Evolutionary conservation across 2,329 filamentous ascomycete species (phyloP), one percentile per base, ranked within the genome.

Genomic region (Talaromyces funiculosus): DNA sequence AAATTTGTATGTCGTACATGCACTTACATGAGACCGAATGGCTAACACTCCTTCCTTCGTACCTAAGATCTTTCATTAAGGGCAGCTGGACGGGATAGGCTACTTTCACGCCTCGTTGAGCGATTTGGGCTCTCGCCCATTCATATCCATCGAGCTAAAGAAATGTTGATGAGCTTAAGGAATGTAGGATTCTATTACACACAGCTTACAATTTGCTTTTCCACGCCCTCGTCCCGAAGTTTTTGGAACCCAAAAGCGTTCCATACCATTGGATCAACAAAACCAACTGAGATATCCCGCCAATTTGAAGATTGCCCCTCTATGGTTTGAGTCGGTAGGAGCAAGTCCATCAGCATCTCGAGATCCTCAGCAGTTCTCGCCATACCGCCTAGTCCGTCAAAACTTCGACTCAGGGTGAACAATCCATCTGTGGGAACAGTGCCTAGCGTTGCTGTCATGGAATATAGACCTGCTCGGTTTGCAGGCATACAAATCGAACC

Each of bases 401-500:
- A 51, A 49, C 35, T 33, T 38, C 22, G 42, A 29, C 54, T 57
- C 10, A 74, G 64, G 0, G 71, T 70, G 31, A 73, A 65, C 33
- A 72, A 67, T 8, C 72, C 72, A 33, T 67, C 63, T 31, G 62
- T 61, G 12, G 69, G 66, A n/a, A 73, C 68, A 26, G 68, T 53
- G 1, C 70, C 69, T 10, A 69, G 61, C 3, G 71, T 71, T 3
- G 70, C 69, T 43, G 73, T 73, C 43, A 75, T 70, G 18, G 67
- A 69, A 62, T 73, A 74, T 16, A 74, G 60, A 14, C 65, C 71
- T 22, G 71, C 71, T 16, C 70, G 64, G 24, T 64, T 70, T 16
- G 69, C 67, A 6, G 72, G 72, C 53, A 64, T 64, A n/a, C 71
- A 64, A 7, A 74, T 64, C 1, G 71, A 74, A 20, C 71, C 71